Evolutionary conservation across 73 alveolate genomes (phyloP).

Genomic region (Paraurostyla sp.): DNA sequence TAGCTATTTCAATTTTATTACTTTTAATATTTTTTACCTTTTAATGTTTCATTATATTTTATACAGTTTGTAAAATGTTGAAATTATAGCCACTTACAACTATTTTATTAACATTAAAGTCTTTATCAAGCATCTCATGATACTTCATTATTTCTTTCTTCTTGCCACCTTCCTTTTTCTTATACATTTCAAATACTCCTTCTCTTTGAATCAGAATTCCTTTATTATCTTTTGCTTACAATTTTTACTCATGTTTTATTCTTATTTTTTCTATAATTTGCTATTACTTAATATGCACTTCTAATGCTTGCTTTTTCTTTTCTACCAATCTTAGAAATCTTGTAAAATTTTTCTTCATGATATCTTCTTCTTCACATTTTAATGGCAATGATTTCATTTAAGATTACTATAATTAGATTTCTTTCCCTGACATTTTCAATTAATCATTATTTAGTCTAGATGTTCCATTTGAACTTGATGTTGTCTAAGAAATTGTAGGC

Average conservation of each 20-base stretch:
- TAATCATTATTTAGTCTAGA: background rate
- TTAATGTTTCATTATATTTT: background rate
- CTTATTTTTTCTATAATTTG: background rate
- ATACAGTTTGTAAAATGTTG: background rate
- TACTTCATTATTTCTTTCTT: background rate
- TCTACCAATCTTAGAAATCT: slow-evolving; percentile 13
- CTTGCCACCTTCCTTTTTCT: background rate
- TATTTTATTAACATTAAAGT: background rate
- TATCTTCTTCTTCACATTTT: slow-evolving; percentile 1
- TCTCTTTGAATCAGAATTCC: background rate
- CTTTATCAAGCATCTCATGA: background rate
- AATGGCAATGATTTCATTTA: background rate
- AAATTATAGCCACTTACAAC: slow-evolving; percentile 12
- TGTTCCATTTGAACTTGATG: no score
- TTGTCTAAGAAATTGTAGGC: no score
- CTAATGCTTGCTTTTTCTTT: slow-evolving; percentile 20
- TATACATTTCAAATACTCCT: slow-evolving; percentile 4
- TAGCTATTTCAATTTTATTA: background rate
- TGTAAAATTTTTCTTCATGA: slow-evolving; percentile 3
- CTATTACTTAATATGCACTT: no score
- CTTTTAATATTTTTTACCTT: background rate
- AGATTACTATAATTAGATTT: background rate
- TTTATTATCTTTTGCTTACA: background rate
- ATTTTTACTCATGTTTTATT: background rate
- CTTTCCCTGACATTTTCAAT: background rate